A percentile compares a stretch with the other conserved stretches of the same genome.
These are phyloP conservation scores for Xylariales sp. DNA, from an alignment of 2,329 filamentous ascomycete genomes.

Conservation along the genomic window DNA sequence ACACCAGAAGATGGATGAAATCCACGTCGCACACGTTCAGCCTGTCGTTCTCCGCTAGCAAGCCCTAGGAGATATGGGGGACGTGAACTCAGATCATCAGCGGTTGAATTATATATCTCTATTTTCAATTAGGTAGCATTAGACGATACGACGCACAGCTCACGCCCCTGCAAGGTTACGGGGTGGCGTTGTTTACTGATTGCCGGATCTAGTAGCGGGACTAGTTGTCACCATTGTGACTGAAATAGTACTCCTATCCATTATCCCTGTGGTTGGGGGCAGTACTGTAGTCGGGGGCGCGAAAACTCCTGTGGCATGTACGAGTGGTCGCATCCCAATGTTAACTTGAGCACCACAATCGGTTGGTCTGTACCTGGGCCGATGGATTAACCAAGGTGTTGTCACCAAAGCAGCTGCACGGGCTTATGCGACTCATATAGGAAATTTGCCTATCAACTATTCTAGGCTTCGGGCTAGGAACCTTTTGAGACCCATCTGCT, in stretches of 20 bases:
- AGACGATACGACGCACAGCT: conserved; percentile 24
- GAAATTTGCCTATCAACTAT: conserved; percentile 11
- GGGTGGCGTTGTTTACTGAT: conserved; percentile 14
- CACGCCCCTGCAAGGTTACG: conserved; percentile 27
- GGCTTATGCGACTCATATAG: conserved; percentile 22
- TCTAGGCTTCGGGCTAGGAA: conserved; percentile 21
- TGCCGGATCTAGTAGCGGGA: conserved; percentile 22
- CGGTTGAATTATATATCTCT: conserved; percentile 26
- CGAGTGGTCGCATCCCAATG: background rate
- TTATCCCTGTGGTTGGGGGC: conserved; percentile 28
- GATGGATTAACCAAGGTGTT: conserved; percentile 24
- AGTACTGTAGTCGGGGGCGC: conserved; percentile 5
- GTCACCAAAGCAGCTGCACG: conserved; percentile 18
- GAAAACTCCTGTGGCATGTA: conserved; percentile 23
- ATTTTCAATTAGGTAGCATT: conserved; percentile 27
- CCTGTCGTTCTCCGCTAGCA: conserved; percentile 21
- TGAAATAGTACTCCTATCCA: conserved; percentile 29
- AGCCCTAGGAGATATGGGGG: conserved; percentile 31
- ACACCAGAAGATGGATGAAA: conserved; percentile 30
- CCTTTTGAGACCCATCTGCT: background rate
- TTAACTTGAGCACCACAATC: conserved; percentile 32
- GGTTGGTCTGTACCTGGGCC: conserved; percentile 24
- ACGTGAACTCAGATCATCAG: conserved; percentile 21
- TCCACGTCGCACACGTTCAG: conserved; percentile 23
- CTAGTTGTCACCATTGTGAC: conserved; percentile 14